Evolutionary conservation across 306 rosid species (phyloP).

Genomic region (Ormosia emarginata): DNA sequence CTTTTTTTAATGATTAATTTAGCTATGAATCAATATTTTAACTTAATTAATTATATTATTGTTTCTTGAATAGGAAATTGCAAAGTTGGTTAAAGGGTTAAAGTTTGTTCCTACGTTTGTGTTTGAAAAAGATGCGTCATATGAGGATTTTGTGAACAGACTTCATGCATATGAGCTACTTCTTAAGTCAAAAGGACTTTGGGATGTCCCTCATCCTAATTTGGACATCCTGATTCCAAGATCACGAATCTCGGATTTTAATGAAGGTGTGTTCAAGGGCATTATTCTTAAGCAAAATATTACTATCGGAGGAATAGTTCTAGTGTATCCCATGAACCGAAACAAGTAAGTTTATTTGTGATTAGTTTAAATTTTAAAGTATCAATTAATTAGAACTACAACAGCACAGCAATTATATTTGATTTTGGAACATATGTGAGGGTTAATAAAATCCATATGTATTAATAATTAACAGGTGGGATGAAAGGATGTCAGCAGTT

Average conservation of each 20-base stretch:
- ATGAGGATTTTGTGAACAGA: conserved; percentile 46
- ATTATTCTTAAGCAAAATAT: conserved; percentile 48
- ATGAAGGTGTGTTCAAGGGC: conserved; percentile 43
- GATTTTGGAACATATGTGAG: not conserved
- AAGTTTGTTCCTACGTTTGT: conserved; percentile 27
- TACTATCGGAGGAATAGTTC: conserved; percentile 23
- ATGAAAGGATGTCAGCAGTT: conserved; percentile 42
- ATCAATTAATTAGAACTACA: not conserved
- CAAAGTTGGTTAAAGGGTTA: conserved; percentile 14
- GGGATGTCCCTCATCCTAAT: conserved; percentile 72
- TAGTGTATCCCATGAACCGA: conserved; percentile 46
- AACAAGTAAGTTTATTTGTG: conserved; percentile 30
- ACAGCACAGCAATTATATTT: not conserved
- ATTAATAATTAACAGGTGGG: conserved; percentile 42
- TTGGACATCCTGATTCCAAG: conserved; percentile 55
- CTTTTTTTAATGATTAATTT: not conserved
- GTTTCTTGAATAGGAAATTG: conserved; percentile 16
- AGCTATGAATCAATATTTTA: not conserved
- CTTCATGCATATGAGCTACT: conserved; percentile 29
- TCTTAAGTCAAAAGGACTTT: conserved; percentile 34
- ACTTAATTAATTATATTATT: not conserved
- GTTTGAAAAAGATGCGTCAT: conserved; percentile 42
- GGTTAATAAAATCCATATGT: not conserved
- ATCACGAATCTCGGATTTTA: conserved; percentile 43
- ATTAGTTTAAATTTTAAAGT: not conserved